Base-by-base conservation (phyloP, 345 rosid genomes). In the Populus alba region DNA sequence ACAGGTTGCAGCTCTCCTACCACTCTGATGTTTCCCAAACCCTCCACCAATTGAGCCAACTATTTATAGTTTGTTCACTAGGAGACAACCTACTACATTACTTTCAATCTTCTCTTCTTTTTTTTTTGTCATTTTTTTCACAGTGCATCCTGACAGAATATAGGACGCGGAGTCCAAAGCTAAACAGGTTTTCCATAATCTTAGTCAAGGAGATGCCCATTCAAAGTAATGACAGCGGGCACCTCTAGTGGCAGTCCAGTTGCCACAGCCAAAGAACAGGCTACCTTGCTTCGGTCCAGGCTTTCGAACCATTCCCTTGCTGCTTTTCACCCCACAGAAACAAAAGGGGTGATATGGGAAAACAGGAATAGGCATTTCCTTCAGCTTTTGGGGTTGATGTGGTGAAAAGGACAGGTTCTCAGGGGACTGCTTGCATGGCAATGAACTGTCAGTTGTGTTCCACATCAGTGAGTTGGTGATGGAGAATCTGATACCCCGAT, bases 251-350 rank as follows among this genome's bases (percentile, higher is more conserved):
- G 85, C 83, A 72, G 86, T 82, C 86, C 83, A 87, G 77, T 87
- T 87, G 77, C 86, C 89, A 75, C 89, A 84, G 66, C 89, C 79
- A 57, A 84, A 87, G 81, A 87, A 82, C 57, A 72, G 39, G 81
- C 78, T 76, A 16, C 84, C 84, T 51, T 84, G 86, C 78, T 78
- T 87, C 27, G 79, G 79, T n/a, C 86, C 85, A 7, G 89, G 84
- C 78, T 80, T 84, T 72, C 65, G 82, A 17, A 84, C 79, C 81
- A 84, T 73, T 31, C 84, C 84, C 35, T 68, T 49, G 73, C 79
- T 74, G 83, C 86, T 78, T 80, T 80, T 84, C 49, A 82, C 85
- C 17, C 87, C 89, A 66, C 89, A 87, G 83, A 75, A 84, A 78
- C 89, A 84, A 31, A 45, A 47, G 20, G 86, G 87, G 35, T 78